phyloP scores from a whole-genome alignment of 352 stramenopile genomes.

The Phytophthora podocarpi region DNA sequence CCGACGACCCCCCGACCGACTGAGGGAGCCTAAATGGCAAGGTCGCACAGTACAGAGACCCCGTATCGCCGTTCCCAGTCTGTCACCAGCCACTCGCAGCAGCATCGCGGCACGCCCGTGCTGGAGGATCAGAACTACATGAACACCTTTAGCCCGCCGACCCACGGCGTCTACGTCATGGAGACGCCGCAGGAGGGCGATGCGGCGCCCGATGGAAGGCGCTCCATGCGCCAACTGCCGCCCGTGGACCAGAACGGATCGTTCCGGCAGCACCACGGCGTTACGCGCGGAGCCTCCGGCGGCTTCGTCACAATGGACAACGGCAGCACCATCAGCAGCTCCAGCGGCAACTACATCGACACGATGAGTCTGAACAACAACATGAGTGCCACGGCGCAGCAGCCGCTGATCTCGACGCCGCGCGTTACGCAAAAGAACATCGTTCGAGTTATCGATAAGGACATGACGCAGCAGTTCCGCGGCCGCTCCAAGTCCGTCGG shows the following conservation, averaged over 20 bases:
- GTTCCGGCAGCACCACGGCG: conserved; percentile 31
- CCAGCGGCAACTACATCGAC: conserved; percentile 39
- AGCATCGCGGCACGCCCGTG: conserved; percentile 69
- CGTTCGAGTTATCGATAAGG: conserved; percentile 91
- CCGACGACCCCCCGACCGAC: conserved; percentile 14
- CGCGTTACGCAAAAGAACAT: conserved; percentile 71
- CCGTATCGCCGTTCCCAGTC: conserved; percentile 39
- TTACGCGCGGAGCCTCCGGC: conserved; percentile 31
- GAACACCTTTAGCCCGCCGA: conserved; percentile 53
- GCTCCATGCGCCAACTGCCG: conserved; percentile 39
- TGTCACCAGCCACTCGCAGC: conserved; percentile 39
- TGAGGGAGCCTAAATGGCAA: conserved; percentile 30
- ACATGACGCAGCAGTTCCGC: conserved; percentile 88
- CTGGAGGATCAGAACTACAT: conserved; percentile 78
- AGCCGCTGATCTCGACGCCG: conserved; percentile 68
- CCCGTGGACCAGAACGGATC: conserved; percentile 42
- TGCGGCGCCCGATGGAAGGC: conserved; percentile 34
- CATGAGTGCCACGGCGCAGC: conserved; percentile 60
- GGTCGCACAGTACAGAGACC: conserved; percentile 36
- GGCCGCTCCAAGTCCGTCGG: conserved; percentile 71
- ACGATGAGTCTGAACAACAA: conserved; percentile 40
- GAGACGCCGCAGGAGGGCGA: conserved; percentile 48
- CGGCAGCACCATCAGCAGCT: conserved; percentile 55
- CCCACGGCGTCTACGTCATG: conserved; percentile 74
- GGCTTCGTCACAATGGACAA: conserved; percentile 53